phyloP scores from a whole-genome alignment of 805 yeast species.

The Candida patagonica region DNA sequence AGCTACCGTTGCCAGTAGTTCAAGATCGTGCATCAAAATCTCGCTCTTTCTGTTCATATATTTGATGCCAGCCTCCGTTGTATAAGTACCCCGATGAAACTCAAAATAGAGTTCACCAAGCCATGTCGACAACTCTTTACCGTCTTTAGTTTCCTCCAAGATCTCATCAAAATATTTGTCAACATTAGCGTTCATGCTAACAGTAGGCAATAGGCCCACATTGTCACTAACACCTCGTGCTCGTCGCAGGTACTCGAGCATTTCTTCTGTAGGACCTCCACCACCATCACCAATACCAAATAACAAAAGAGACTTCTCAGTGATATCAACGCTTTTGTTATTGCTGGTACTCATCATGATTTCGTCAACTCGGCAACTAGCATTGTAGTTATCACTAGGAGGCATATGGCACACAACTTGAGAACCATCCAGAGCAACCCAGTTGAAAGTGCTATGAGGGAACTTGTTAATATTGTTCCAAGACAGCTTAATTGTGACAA shows the following conservation, averaged over 20 bases:
- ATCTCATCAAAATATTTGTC: constrained; percentile 65
- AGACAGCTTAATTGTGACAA: constrained; percentile 71
- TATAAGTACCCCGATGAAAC: constrained; percentile 92
- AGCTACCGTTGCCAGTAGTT: constrained; percentile 66
- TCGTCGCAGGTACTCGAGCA: constrained; percentile 71
- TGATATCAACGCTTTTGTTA: constrained; percentile 60
- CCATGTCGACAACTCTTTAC: constrained; percentile 70
- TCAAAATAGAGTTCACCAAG: constrained; percentile 86
- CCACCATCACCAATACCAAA: constrained; percentile 89
- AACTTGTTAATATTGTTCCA: constrained; percentile 80
- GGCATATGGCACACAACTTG: constrained; percentile 84
- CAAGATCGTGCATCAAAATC: constrained; percentile 70
- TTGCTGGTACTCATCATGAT: constrained; percentile 59
- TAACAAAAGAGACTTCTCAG: constrained; percentile 58
- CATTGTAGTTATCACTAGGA: constrained; percentile 81
- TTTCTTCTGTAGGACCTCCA: constrained; percentile 77
- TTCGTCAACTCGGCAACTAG: constrained; percentile 74
- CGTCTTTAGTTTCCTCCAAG: constrained; percentile 50
- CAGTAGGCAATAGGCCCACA: constrained; percentile 70
- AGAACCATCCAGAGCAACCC: constrained; percentile 77
- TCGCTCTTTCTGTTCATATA: constrained; percentile 67
- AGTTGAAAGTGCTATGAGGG: constrained; percentile 71
- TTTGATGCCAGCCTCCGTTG: constrained; percentile 81
- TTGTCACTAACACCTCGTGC: constrained; percentile 65
- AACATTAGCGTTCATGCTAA: constrained; percentile 66